These are phyloP conservation scores for Candida jianshihensis DNA, from an alignment of 805 yeast genomes.

Conservation along the genomic window DNA sequence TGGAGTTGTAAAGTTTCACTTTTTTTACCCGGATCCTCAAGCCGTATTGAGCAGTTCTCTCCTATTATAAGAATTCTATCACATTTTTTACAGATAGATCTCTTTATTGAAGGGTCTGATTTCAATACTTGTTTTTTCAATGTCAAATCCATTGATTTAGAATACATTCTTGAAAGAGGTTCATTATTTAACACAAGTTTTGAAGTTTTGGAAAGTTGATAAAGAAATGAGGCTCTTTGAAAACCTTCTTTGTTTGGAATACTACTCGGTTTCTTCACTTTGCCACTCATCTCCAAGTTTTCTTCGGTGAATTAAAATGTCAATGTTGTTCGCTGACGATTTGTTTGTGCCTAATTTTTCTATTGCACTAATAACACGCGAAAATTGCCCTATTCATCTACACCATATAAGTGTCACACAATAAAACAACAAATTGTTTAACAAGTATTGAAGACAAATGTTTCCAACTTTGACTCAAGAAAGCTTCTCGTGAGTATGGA, in stretches of 20 bases:
- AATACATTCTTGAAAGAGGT: constrained; percentile 48
- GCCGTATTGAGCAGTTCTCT: constrained; percentile 27
- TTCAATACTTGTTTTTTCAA: constrained; percentile 63
- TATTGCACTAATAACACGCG: background rate
- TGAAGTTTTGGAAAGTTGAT: constrained; percentile 43
- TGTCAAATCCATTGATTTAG: constrained; percentile 49
- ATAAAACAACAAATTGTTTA: background rate
- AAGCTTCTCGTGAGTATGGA: too few species aligned
- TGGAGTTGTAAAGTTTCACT: constrained; percentile 41
- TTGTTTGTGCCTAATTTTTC: too few species aligned
- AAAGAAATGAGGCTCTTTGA: constrained; percentile 50
- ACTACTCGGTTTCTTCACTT: too few species aligned
- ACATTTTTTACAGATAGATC: constrained; percentile 67
- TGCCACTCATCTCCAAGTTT: too few species aligned
- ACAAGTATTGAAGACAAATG: too few species aligned
- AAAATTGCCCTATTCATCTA: background rate
- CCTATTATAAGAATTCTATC: constrained; percentile 45
- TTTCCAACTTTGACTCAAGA: too few species aligned
- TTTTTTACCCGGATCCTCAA: constrained; percentile 37
- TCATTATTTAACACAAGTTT: constrained; percentile 18
- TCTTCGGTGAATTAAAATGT: too few species aligned
- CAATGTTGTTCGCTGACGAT: too few species aligned
- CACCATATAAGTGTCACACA: background rate
- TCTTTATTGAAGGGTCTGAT: constrained; percentile 56
- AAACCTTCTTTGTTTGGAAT: constrained; percentile 54